Evolutionary conservation across 2,329 filamentous ascomycete genomes (phyloP), one percentile per base, ranked within the genome.

Genomic region (Aspergillus tubingensis): DNA sequence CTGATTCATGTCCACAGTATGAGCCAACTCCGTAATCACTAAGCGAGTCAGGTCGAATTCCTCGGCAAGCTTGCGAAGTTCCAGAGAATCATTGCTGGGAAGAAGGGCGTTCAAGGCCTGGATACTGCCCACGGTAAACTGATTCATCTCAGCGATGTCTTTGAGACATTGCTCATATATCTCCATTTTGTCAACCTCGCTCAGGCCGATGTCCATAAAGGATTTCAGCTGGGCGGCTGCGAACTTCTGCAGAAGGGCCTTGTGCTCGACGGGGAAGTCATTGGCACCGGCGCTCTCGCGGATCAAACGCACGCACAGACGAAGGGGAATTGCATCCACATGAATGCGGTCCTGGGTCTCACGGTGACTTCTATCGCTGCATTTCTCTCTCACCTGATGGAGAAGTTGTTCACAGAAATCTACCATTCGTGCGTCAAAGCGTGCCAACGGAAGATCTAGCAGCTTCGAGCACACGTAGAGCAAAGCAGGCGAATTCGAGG

Each of bases 381-480:
- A 76, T 66, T 83, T 86, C 5, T 76, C 72, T 39, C 80, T 71
- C 52, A 82, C 72, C 6, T 80, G 75, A 39, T 79, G 79, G 54
- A 91, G 78, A 5, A 91, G 73, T 10, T 74, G 74, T 15, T 86
- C 82, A 70, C 85, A 88, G 52, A 91, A 84, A 3, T 85, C 79
- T 44, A 88, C 80, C 79, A 91, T 86, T 13, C 81, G 77, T 1
- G 79, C 70, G 48, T 86, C 88, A 70, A 91, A 91, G 1, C 81
- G 80, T 32, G 86, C 82, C 19, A 91, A 77, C 1, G 88, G 86
- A 15, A 91, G 78, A 6, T 81, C 79, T 57, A 87, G 79, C 25
- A 95, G 81, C 72, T 95, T 96, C 54, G 84, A 79, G 68, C 88
- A 91, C 30, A 94, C 75, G 69, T 92, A 88, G 6, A 89, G 72